Base-by-base conservation (phyloP, 2,329 filamentous ascomycete genomes). In the Aspergillus awamori region DNA sequence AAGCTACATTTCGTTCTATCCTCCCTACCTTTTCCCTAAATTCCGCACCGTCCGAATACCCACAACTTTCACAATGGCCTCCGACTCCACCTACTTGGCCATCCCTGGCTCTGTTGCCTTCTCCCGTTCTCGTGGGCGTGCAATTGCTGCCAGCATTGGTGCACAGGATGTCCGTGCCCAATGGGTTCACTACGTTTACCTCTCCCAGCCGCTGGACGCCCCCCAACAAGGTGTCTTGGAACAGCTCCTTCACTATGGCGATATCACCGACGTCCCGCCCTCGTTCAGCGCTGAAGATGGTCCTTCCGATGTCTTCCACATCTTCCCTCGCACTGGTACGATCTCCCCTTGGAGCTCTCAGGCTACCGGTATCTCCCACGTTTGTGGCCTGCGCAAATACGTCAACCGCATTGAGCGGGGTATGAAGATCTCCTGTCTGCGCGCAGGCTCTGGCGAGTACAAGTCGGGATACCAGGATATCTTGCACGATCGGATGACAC, bases 311-410 rank as follows among this genome's bases (percentile, higher is more conserved):
- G 81, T 88, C 64, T 85, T 91, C 74, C 92, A 93, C 74, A 84
- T 97, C 61, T 87, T 86, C 51, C 94, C 94, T 20, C 87, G 94
- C 67, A 90, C 91, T 17, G 87, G 87, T 70, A 93, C 87, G 2
- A 88, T 96, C 68, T 97, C 93, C 43, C 95, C 95, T 74, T 99
- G 95, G 95, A 97, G 93, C 79, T 97, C 93, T 59, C 93, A 97
- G 77, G 94, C 93, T 28, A 97, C 94, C 51, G 94, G 88, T 74
- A 97, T 98, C 75, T 90, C 94, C 57, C 88, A 95, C 67, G 94
- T 97, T 33, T 98, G 94, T 74, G 93, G 91, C 26, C 82, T 98
- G 62, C 86, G 88, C 45, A 78, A 86, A 57, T 84, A 90, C 30
- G 85, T 89, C 52, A 83, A 89, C 73, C 89, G 94, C 60, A 91